Base-by-base conservation (phyloP, 1,284 basidiomycete species). In the Cryptococcus amylolentus region DNA sequence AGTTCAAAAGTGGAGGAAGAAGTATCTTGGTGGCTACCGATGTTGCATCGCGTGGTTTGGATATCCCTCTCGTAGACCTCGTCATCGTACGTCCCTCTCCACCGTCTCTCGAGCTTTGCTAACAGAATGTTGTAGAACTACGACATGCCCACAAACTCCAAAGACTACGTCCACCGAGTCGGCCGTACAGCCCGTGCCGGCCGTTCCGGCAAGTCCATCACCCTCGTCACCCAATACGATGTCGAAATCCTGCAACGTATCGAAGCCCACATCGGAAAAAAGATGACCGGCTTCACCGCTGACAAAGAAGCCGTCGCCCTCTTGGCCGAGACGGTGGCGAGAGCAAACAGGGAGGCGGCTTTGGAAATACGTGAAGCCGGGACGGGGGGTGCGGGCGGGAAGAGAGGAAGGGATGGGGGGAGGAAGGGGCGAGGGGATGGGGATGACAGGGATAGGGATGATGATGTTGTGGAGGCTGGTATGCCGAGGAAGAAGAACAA, bases 101-200 rank as follows among this genome's bases (percentile, higher is more conserved):
- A n/a, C n/a, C n/a, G n/a, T n/a, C n/a, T n/a, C n/a, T n/a, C n/a
- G n/a, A n/a, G n/a, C n/a, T n/a, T n/a, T n/a, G n/a, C n/a, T n/a
- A n/a, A n/a, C n/a, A n/a, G n/a, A n/a, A n/a, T n/a, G n/a, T n/a
- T n/a, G n/a, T 54, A 76, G 78, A 98, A 99, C 78, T 99, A 91
- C 75, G 95, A 98, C 76, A 89, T 98, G 61, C 96, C 96, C 1
- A 91, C 92, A 6, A 91, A 98, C 76, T 98, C 94, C 28, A 98
- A 98, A 80, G 96, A 98, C 77, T 99, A 98, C 76, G 97, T 99
- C 56, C 96, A 99, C 75, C 86, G 96, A 55, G 96, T 99, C 18
- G 96, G 96, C 38, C 86, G 96, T 62, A 98, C 96, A 35, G 96
- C 96, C 3, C 88, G 96, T 73, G 96, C 96, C 0, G 96, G 96